Base-by-base conservation (phyloP, 2,329 filamentous ascomycete species). In the Rutstroemia sp. region DNA sequence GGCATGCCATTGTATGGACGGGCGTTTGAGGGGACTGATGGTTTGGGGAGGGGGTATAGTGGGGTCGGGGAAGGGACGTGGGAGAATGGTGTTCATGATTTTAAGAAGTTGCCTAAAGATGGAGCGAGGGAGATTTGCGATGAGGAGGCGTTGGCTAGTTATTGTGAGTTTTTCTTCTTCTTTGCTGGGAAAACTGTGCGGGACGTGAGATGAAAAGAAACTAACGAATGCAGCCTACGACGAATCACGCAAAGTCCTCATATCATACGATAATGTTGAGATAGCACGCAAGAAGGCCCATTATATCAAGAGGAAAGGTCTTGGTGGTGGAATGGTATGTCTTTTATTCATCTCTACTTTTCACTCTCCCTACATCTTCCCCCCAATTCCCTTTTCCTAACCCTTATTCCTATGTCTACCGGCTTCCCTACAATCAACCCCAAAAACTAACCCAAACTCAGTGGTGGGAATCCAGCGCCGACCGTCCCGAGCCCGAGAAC, bases 1-100 rank as follows among this genome's bases (percentile, higher is more conserved):
- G 92, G 92, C 2, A 92, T 96, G 87, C 92, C 92, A 2, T 75
- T 97, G 12, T 97, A 96, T 69, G 92, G 92, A 1, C 87, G 91
- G 38, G 83, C 89, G 0, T 97, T 96, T 69, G 78, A 84, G 63
- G 81, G 83, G 61, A 96, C 92, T 0, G 78, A 86, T 25, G 92
- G 91, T 0, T 79, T 83, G 0, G 92, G 92, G 1, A 71, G 76
- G 34, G 73, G 81, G 0, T 96, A 80, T 72, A 79, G 71, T 49
- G 91, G 90, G 6, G 77, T 89, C 8, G 92, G 91, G 1, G 77
- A 84, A 54, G 92, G 91, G 0, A 88, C 80, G 55, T 96, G 88
- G 87, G 92, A 96, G 73, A 76, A 80, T 7, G 91, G 91, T 1
- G 82, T 95, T 1, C 89, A 88, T 76, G 92, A 97, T 71, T 96